These are phyloP conservation scores for Hysterangium stoloniferum DNA, from an alignment of 768 basidiomycete species.

Conservation along the genomic window DNA sequence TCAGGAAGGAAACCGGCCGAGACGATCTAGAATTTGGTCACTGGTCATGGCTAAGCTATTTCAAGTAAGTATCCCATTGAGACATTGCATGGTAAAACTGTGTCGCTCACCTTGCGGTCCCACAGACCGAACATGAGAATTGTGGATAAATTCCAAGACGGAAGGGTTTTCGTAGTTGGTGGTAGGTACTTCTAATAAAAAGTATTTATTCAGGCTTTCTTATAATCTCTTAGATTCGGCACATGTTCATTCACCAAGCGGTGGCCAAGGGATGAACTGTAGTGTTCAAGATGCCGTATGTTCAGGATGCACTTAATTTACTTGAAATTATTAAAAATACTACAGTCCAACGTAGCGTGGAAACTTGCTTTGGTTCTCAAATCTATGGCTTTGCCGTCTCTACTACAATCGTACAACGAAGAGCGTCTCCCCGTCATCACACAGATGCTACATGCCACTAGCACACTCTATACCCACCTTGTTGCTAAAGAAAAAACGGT, in stretches of 20 bases:
- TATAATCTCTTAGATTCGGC: slow-evolving; percentile 1
- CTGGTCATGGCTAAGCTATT: not conserved
- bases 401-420: slow-evolving; percentile 35
- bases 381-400: slow-evolving; percentile 24
- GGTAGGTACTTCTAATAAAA: slow-evolving; percentile 13
- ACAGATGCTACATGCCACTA: slow-evolving; percentile 36
- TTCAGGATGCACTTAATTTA: slow-evolving; percentile 5
- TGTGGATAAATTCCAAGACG: slow-evolving; percentile 20
- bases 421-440: slow-evolving; percentile 41
- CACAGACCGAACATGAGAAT: slow-evolving; percentile 23
- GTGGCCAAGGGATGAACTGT: slow-evolving; percentile 27
- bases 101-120: not conserved
- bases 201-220: not conserved
- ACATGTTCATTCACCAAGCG: slow-evolving; percentile 1
- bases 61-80: not conserved
- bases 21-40: slow-evolving; percentile 2
- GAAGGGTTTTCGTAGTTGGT: slow-evolving; percentile 21
- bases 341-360: slow-evolving; percentile 37
- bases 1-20: slow-evolving; percentile 8
- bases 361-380: slow-evolving; percentile 37
- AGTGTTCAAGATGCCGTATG: slow-evolving; percentile 33
- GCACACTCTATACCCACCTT: slow-evolving; percentile 18
- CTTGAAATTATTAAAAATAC: not conserved
- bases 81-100: not conserved
- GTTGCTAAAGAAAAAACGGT: slow-evolving; percentile 14